phyloP scores from a whole-genome alignment of 371 early-diverging fungal genomes.

The Lichtheimia hyalospora region DNA sequence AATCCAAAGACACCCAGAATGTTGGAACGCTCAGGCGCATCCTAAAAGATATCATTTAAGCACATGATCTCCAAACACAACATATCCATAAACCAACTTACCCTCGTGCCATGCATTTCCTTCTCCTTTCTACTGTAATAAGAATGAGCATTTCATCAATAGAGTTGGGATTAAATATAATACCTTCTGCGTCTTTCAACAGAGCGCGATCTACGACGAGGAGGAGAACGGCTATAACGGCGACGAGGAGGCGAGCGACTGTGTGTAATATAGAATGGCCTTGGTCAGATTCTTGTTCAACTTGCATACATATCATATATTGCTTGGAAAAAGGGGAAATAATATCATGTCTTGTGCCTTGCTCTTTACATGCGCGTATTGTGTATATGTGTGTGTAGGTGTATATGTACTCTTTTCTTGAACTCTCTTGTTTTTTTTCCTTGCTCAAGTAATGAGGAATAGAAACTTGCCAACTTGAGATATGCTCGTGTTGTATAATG shows the following conservation, averaged over 20 bases:
- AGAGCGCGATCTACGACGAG: constrained; percentile 18
- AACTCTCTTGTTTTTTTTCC: constrained; percentile 1
- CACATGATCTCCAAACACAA: background rate
- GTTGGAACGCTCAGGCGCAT: constrained; percentile 50
- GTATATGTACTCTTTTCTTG: background rate
- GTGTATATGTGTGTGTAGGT: background rate
- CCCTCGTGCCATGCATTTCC: constrained; percentile 50
- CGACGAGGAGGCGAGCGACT: constrained; percentile 29
- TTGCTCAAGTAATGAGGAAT: background rate
- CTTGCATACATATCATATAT: constrained; percentile 9
- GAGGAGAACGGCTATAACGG: constrained; percentile 33
- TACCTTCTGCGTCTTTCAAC: constrained; percentile 16
- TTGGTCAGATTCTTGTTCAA: constrained; percentile 1
- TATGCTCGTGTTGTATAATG: background rate
- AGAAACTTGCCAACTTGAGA: background rate
- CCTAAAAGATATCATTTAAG: constrained; percentile 10
- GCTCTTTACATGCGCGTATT: too few relatives aligned
- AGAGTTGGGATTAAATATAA: background rate
- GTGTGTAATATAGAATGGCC: background rate
- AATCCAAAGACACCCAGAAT: constrained; percentile 85
- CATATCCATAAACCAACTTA: constrained; percentile 9
- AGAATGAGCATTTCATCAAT: background rate
- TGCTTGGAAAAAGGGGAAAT: constrained; percentile 5
- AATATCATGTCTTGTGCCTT: constrained; percentile 1
- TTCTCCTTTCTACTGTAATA: constrained; percentile 22